These are phyloP conservation scores for Wickerhamiella musiphila DNA, from an alignment of 805 yeast species.

Conservation along the genomic window DNA sequence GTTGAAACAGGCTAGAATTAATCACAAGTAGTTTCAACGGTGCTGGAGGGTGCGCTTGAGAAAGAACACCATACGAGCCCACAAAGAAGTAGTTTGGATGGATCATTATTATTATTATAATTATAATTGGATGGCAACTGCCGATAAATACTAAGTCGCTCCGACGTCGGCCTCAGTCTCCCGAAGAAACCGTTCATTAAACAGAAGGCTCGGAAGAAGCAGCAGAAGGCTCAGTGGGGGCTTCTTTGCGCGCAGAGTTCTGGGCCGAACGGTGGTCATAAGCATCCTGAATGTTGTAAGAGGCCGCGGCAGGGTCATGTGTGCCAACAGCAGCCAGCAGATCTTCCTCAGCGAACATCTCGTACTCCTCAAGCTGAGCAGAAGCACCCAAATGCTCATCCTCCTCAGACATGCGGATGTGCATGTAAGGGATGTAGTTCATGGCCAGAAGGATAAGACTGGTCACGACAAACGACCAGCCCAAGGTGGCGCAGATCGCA, in stretches of 20 bases:
- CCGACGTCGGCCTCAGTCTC: too few relatives aligned
- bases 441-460: slow-evolving; percentile 46
- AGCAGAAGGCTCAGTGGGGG: not conserved
- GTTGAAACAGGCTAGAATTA: too few relatives aligned
- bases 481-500: slow-evolving; percentile 51
- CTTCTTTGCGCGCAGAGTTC: too few relatives aligned
- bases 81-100: too few relatives aligned
- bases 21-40: too few relatives aligned
- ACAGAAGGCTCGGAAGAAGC: not conserved
- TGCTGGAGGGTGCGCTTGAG: too few relatives aligned
- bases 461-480: slow-evolving; percentile 70
- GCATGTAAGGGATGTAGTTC: slow-evolving; percentile 72
- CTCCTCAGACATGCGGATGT: slow-evolving; percentile 71
- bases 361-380: slow-evolving; percentile 77
- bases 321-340: slow-evolving; percentile 2
- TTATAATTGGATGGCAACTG: too few relatives aligned
- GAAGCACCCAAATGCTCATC: slow-evolving; percentile 83
- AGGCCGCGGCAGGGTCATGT: not conserved
- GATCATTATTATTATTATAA: too few relatives aligned
- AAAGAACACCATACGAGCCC: too few relatives aligned
- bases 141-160: too few relatives aligned
- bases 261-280: not conserved
- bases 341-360: slow-evolving; percentile 28
- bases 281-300: not conserved
- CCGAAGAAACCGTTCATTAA: too few relatives aligned